Base-by-base conservation (phyloP, 1,284 basidiomycete species). In the Rhodotorula sp. region DNA sequence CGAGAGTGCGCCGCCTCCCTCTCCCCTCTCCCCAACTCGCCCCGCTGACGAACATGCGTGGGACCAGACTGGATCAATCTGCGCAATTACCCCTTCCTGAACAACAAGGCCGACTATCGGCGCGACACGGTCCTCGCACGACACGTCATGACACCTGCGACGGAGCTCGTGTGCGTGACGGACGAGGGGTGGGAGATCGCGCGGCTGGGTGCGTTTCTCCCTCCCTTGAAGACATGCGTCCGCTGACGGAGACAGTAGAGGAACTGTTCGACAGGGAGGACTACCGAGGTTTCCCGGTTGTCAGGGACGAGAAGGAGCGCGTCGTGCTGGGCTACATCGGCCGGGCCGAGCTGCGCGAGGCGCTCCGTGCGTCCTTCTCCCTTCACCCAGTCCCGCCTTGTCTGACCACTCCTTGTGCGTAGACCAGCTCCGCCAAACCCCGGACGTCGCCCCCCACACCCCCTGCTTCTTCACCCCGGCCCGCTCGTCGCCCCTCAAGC, bases 271-370 rank as follows among this genome's bases (percentile, higher is more conserved):
- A 70, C 7, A 51, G 67, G 21, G 64, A 76, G 36, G 67, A 89
- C 34, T 94, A 96, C 81, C 86, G 89, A 46, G 95, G 94, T 5
- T 94, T 97, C 82, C 95, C 95, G 0, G 90, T 97, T 65, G 81
- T 95, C 34, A 80, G 80, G 46, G 82, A 54, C 8, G 61, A 82
- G 84, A 74, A 82, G 76, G 65, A 74, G n/a, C 79, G 86, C 75
- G 86, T 91, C 46, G 86, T 97, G 84, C 85, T 94, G 19, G 96
- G 96, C 3, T 95, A 94, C 81, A 90, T 98, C 71, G 92, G 93
- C 0, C 88, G 90, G 29, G 92, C 89, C 78, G 95, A 98, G 81
- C 86, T 98, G 36, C 91, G 95, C 77, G 91, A 96, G 80, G 94
- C 92, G 6, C 83, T 97, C 25, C 87, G 93, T 94, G 80, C 76